These are phyloP conservation scores for Metschnikowia continentalis DNA, from an alignment of 805 yeast species.

Conservation along the genomic window DNA sequence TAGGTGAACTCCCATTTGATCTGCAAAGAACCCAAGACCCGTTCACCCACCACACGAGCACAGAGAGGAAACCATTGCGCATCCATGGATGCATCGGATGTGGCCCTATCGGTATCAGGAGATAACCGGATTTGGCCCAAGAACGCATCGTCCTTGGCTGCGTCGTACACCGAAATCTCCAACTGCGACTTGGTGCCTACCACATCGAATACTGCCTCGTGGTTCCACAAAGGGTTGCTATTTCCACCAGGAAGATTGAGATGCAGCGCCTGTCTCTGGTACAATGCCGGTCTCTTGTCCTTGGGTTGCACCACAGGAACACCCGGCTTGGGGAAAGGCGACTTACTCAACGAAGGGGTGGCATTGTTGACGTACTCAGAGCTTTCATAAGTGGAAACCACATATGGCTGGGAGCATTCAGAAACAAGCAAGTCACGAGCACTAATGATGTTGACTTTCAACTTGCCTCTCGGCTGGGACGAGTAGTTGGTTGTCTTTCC, in stretches of 20 bases:
- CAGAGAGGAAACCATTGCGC: constrained; percentile 74
- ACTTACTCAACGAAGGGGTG: constrained; percentile 48
- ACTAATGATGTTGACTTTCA: constrained; percentile 75
- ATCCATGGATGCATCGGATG: constrained; percentile 36
- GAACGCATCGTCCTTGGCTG: constrained; percentile 74
- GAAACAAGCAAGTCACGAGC: constrained; percentile 65
- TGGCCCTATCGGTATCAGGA: constrained; percentile 50
- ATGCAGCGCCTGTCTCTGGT: constrained; percentile 39
- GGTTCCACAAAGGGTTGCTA: constrained; percentile 80
- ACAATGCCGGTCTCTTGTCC: constrained; percentile 29
- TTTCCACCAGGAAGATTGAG: constrained; percentile 22
- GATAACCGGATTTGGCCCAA: constrained; percentile 77
- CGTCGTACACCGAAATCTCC: constrained; percentile 89
- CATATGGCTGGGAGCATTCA: constrained; percentile 69
- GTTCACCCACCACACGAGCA: constrained; percentile 71
- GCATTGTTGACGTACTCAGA: constrained; percentile 86
- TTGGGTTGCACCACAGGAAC: constrained; percentile 13
- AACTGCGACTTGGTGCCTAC: constrained; percentile 78
- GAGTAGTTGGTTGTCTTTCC: constrained; percentile 31
- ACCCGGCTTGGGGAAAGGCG: constrained; percentile 20
- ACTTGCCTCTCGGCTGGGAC: constrained; percentile 69
- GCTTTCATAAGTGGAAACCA: constrained; percentile 86
- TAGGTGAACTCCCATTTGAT: constrained; percentile 68
- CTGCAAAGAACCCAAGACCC: constrained; percentile 72
- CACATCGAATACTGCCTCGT: constrained; percentile 89